These are phyloP conservation scores for Styphnolobium japonicum DNA, from an alignment of 306 rosid species.

Conservation along the genomic window DNA sequence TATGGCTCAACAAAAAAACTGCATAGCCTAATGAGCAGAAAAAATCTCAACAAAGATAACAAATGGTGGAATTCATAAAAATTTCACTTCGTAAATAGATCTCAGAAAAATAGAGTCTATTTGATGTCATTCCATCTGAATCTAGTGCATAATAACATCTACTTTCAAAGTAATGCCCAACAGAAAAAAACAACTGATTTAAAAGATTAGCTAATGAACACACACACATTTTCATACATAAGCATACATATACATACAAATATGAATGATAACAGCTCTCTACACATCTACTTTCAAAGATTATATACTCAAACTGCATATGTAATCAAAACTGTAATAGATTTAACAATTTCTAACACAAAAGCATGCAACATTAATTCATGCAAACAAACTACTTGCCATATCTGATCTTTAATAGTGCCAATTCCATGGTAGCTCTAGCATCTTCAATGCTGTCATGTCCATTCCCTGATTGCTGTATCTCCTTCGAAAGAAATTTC, in stretches of 20 bases:
- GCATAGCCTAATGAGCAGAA: neutral
- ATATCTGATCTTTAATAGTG: slow-evolving; percentile 68
- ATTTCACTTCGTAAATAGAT: neutral
- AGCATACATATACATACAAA: neutral
- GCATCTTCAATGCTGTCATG: slow-evolving; percentile 98
- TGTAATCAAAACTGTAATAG: neutral
- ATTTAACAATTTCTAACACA: slow-evolving; percentile 9
- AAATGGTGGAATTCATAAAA: neutral
- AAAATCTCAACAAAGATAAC: neutral
- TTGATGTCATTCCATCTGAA: neutral
- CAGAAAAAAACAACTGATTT: neutral
- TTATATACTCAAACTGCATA: neutral
- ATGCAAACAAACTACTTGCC: slow-evolving; percentile 51
- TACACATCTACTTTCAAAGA: neutral
- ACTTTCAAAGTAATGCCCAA: neutral
- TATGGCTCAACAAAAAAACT: neutral
- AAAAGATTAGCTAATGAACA: neutral
- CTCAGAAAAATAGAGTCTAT: neutral
- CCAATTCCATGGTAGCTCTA: slow-evolving; percentile 86
- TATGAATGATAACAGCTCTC: neutral
- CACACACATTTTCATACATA: neutral
- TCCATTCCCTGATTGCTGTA: slow-evolving; percentile 83
- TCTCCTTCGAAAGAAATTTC: slow-evolving; percentile 80
- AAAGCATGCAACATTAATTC: neutral
- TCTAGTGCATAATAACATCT: neutral